phyloP scores from a whole-genome alignment of 345 rosid species.

The Clarkia xantiana region DNA sequence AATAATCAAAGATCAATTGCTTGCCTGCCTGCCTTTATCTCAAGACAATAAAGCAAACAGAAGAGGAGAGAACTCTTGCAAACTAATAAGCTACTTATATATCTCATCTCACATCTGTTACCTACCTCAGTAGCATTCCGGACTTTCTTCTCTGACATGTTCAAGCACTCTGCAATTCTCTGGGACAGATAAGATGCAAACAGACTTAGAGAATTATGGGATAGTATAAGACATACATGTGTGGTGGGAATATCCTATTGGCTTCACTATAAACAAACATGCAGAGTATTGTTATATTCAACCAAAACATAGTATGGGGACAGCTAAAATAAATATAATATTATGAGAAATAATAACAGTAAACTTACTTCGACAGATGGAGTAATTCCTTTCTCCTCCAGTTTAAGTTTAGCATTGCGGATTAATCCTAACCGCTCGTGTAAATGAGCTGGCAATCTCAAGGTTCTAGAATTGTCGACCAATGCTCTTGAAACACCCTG shows the following conservation, averaged over 20 bases:
- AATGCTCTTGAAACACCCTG: constrained; percentile 91
- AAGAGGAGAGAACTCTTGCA: not conserved
- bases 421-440: constrained; percentile 77
- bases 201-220: not conserved
- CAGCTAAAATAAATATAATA: not conserved
- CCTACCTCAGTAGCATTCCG: constrained; percentile 97
- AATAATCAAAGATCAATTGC: too few relatives aligned
- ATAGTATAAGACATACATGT: not conserved
- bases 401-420: constrained; percentile 74
- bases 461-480: constrained; percentile 72
- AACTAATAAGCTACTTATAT: too few relatives aligned
- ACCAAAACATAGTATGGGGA: not conserved
- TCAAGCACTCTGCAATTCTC: constrained; percentile 77
- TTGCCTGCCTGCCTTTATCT: too few relatives aligned
- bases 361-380: constrained; percentile 81
- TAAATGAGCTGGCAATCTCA: constrained; percentile 74
- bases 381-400: constrained; percentile 69
- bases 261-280: not conserved
- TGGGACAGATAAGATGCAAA: constrained; percentile 20
- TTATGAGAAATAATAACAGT: not conserved
- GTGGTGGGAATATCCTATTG: not conserved
- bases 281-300: not conserved
- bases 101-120: constrained; percentile 9
- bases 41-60: not conserved
- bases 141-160: constrained; percentile 89